Base-by-base conservation (phyloP, 169 alveolate genomes). In the Nephromyces sp. region DNA sequence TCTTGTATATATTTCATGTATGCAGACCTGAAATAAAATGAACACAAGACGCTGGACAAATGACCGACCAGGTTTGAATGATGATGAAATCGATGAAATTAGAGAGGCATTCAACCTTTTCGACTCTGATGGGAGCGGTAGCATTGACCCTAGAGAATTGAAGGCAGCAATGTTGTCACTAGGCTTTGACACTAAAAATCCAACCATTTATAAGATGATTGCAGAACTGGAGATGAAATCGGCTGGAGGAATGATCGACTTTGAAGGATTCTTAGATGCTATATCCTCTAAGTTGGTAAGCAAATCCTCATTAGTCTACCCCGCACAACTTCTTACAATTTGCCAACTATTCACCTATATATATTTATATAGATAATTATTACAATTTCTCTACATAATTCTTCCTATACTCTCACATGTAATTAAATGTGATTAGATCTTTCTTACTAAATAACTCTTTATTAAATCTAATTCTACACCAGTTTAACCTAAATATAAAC, bases 161-260 rank as follows among this genome's bases (percentile, higher is more conserved):
- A 95, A 95, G 83, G 98, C 99, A 30, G 99, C 99, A 8, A 96
- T 97, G 98, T 96, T 92, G 85, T 92, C 98, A 65, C 88, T 96
- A n/a, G 99, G 99, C 63, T 94, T 97, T 72, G 99, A 97, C 81
- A 92, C 94, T 33, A 96, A 95, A 82, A 96, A 97, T 77, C 98
- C 98, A 43, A 93, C 98, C 67, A 96, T 97, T 75, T 97, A 89
- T 86, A 93, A 94, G 86, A 94, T 97, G 94, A 93, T 97, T 66
- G 96, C 98, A 4, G 99, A 97, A 77, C 84, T 97, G 64, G 99
- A 97, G 80, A n/a, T n/a, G n/a, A 89, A 92, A 65, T 98, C 93
- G 62, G 96, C 97, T 8, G 87, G 93, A 24, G 92, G 98, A 4
- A 92, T 96, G 64, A 93, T 97, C 29, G 96, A 94, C 78, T 97